These are phyloP conservation scores for Vitis riparia DNA, from an alignment of 164 flowering plant species.

Conservation along the genomic window DNA sequence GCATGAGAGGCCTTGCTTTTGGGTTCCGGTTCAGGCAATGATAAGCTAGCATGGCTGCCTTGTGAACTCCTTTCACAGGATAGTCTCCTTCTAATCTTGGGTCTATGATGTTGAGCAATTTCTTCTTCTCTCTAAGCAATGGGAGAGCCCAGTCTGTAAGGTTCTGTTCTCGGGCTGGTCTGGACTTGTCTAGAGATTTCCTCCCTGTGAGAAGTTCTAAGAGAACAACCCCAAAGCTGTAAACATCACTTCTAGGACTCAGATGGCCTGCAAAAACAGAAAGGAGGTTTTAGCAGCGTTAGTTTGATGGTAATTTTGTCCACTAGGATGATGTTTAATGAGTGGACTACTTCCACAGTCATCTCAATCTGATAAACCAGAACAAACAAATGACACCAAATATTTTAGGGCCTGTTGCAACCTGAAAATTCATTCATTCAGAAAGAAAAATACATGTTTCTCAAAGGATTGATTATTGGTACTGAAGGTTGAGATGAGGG, in stretches of 20 bases:
- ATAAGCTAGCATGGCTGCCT: conserved; percentile 92
- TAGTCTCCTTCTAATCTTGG: conserved; percentile 78
- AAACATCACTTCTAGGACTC: conserved; percentile 80
- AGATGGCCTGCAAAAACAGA: conserved; percentile 62
- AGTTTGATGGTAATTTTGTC: too few species aligned
- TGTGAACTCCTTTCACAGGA: conserved; percentile 75
- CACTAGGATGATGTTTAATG: too few species aligned
- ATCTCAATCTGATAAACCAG: too few species aligned
- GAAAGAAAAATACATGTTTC: too few species aligned
- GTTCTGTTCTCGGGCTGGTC: conserved; percentile 79
- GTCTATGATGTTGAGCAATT: conserved; percentile 67
- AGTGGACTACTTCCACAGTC: too few species aligned
- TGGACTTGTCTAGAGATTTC: conserved; percentile 70
- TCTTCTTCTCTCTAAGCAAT: conserved; percentile 75
- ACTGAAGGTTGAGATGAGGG: too few species aligned
- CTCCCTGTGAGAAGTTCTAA: conserved; percentile 86
- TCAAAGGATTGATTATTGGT: too few species aligned
- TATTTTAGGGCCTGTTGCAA: too few species aligned
- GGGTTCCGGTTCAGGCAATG: conserved; percentile 88
- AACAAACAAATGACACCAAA: too few species aligned
- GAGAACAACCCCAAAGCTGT: conserved; percentile 87
- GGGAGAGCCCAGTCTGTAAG: conserved; percentile 87
- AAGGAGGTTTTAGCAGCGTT: too few species aligned
- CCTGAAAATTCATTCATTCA: too few species aligned
- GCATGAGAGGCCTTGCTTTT: conserved; percentile 90